Evolutionary conservation across 1,139 yeast species (phyloP).

Genomic region (Sugiyamaella paludigena): DNA sequence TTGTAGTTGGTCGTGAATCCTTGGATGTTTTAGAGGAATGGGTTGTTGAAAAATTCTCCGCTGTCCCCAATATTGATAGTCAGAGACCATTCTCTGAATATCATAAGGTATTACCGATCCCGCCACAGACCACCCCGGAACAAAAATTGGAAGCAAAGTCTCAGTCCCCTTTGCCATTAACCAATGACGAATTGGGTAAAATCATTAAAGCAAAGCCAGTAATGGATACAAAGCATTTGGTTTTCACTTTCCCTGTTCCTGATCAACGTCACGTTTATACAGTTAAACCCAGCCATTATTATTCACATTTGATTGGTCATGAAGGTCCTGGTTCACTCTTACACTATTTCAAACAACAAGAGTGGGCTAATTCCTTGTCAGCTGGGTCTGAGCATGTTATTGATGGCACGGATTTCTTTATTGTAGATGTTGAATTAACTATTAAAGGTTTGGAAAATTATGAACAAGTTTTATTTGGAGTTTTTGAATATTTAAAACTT

Average conservation of each 20-base stretch:
- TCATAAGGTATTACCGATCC: slow-evolving; percentile 40
- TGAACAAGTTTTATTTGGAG: slow-evolving; percentile 53
- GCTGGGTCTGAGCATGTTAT: slow-evolving; percentile 73
- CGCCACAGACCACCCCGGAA: slow-evolving; percentile 42
- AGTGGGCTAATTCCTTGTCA: slow-evolving; percentile 78
- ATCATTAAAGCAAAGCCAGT: slow-evolving; percentile 74
- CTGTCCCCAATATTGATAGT: slow-evolving; percentile 54
- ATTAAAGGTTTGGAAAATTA: slow-evolving; percentile 64
- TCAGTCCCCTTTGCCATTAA: slow-evolving; percentile 34
- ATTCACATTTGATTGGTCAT: slow-evolving; percentile 84
- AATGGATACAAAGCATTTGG: slow-evolving; percentile 68
- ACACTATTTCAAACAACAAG: slow-evolving; percentile 61
- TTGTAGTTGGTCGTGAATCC: slow-evolving; percentile 77
- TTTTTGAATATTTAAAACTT: slow-evolving; percentile 72
- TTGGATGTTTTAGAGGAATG: slow-evolving; percentile 67
- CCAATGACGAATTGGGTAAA: slow-evolving; percentile 49
- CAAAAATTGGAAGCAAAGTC: neutral
- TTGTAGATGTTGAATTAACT: slow-evolving; percentile 72
- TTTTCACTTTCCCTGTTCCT: slow-evolving; percentile 69
- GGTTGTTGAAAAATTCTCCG: slow-evolving; percentile 67
- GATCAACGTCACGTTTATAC: slow-evolving; percentile 66
- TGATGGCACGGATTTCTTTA: slow-evolving; percentile 64
- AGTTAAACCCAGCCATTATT: slow-evolving; percentile 65
- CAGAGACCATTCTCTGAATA: slow-evolving; percentile 7
- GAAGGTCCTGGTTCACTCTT: slow-evolving; percentile 85